A percentile compares a stretch with the other conserved stretches of the same genome.
Conservation (phyloP, 495 filamentous ascomycete genomes). For the Talaromyces adpressus region DNA sequence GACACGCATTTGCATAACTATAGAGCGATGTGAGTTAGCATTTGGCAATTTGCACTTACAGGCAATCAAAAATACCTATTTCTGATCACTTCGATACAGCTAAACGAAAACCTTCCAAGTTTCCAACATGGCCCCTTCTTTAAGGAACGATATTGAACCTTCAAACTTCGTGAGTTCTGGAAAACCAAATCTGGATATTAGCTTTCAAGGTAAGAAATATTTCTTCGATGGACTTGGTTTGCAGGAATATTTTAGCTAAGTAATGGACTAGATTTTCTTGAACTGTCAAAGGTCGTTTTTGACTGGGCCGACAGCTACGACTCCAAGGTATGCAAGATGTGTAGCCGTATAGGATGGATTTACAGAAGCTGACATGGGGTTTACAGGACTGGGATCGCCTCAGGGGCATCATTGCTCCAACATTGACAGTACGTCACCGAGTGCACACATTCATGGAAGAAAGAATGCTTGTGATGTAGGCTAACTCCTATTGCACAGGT, state of each 20-base stretch:
- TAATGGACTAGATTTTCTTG: conserved; percentile 4
- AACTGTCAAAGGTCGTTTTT: conserved; percentile 27
- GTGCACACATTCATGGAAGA: not conserved
- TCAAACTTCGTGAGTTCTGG: conserved; percentile 2
- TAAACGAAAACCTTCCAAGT: not conserved
- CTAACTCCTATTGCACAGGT: conserved; percentile 25
- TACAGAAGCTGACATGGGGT: not conserved
- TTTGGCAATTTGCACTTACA: not conserved
- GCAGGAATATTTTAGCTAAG: not conserved
- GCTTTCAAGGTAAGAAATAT: conserved; percentile 5
- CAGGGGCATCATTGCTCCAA: conserved; percentile 63
- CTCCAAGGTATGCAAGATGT: conserved; percentile 37
- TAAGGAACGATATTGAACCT: not conserved
- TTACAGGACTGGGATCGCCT: conserved; percentile 65
- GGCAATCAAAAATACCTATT: not conserved
- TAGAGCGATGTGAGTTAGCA: not conserved
- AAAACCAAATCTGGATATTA: conserved; percentile 9
- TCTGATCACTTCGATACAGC: not conserved
- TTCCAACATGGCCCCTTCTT: conserved; percentile 1
- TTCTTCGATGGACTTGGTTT: not conserved
- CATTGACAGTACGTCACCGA: conserved; percentile 42
- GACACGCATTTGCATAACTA: not conserved
- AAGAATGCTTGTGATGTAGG: not conserved
- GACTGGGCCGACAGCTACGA: conserved; percentile 85
- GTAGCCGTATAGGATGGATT: not conserved